Evolutionary conservation across 2,329 filamentous ascomycete genomes (phyloP).

Genomic region (Chlorencoelia australis): DNA sequence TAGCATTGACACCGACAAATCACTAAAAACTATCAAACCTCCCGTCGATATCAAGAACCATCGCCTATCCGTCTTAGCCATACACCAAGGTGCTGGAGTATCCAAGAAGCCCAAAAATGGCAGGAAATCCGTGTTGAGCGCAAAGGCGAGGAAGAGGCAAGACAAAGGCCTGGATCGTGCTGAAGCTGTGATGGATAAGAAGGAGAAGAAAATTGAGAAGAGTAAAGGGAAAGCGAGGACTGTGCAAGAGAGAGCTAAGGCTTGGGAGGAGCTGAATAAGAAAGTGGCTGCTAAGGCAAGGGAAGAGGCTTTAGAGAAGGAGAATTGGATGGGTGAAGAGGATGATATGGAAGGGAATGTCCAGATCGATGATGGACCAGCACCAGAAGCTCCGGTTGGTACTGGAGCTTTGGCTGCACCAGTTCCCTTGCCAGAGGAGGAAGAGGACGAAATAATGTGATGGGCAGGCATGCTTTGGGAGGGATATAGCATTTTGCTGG

Average conservation of each 20-base stretch:
- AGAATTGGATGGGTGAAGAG: slow-evolving; percentile 10
- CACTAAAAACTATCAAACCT: slow-evolving; percentile 48
- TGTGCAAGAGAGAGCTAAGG: slow-evolving; percentile 40
- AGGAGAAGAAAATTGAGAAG: slow-evolving; percentile 43
- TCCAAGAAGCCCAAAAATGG: slow-evolving; percentile 53
- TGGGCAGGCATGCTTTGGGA: background rate
- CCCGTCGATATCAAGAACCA: slow-evolving; percentile 38
- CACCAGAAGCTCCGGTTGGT: background rate
- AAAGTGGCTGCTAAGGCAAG: slow-evolving; percentile 21
- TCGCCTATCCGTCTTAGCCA: slow-evolving; percentile 58
- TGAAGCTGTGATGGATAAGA: slow-evolving; percentile 49
- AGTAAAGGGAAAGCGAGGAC: slow-evolving; percentile 40
- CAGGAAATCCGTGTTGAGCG: slow-evolving; percentile 44
- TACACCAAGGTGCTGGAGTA: slow-evolving; percentile 57
- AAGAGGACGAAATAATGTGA: slow-evolving; percentile 23
- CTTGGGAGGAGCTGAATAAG: slow-evolving; percentile 51
- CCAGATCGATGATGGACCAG: slow-evolving; percentile 6
- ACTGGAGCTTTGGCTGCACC: slow-evolving; percentile 3
- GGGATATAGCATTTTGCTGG: slow-evolving; percentile 14
- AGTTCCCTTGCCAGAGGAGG: slow-evolving; percentile 9
- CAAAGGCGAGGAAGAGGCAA: slow-evolving; percentile 44
- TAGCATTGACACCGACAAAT: slow-evolving; percentile 62
- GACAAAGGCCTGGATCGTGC: slow-evolving; percentile 50
- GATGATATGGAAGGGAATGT: slow-evolving; percentile 9
- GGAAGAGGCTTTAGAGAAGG: slow-evolving; percentile 19